Conservation (phyloP, 2,329 filamentous ascomycete genomes). For the Hansfordia pulvinata region DNA sequence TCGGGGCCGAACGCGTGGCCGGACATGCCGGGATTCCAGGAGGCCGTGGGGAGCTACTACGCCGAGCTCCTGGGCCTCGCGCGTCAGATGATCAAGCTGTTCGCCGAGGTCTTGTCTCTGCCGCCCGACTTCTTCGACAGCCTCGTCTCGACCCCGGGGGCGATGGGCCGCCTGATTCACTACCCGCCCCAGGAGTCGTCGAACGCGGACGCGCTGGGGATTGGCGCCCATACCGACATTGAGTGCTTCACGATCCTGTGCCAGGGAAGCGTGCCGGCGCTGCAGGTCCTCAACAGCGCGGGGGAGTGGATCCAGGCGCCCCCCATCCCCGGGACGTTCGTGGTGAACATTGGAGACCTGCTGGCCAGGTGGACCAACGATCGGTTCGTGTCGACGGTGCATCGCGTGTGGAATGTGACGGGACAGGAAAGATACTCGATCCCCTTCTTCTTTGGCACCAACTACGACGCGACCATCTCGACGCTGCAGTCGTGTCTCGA, state of each 20-base stretch:
- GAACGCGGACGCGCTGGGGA: slow-evolving; percentile 15
- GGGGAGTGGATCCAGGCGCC: slow-evolving; percentile 29
- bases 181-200: slow-evolving; percentile 21
- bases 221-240: slow-evolving; percentile 32
- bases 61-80: slow-evolving; percentile 20
- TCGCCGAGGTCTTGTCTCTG: slow-evolving; percentile 24
- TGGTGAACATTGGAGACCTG: slow-evolving; percentile 30
- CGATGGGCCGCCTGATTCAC: slow-evolving; percentile 22
- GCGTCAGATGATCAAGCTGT: slow-evolving; percentile 21
- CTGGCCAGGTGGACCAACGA: slow-evolving; percentile 27
- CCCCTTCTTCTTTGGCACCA: slow-evolving; percentile 24
- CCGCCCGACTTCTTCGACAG: slow-evolving; percentile 25
- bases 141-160: slow-evolving; percentile 16
- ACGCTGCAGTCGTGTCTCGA: no score
- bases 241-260: slow-evolving; percentile 33
- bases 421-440: slow-evolving; percentile 22
- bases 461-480: slow-evolving; percentile 5
- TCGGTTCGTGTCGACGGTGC: slow-evolving; percentile 25
- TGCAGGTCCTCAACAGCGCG: slow-evolving; percentile 29
- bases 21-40: slow-evolving; percentile 20
- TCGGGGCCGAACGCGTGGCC: no score
- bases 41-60: slow-evolving; percentile 20
- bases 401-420: slow-evolving; percentile 22
- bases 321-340: slow-evolving; percentile 25
- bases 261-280: slow-evolving; percentile 26